Percentiles rank a stretch among this genome's conserved stretches.
Evolutionary conservation across 176 grass and related monocot species (phyloP).

Genomic region (Phoenix roebelenii): DNA sequence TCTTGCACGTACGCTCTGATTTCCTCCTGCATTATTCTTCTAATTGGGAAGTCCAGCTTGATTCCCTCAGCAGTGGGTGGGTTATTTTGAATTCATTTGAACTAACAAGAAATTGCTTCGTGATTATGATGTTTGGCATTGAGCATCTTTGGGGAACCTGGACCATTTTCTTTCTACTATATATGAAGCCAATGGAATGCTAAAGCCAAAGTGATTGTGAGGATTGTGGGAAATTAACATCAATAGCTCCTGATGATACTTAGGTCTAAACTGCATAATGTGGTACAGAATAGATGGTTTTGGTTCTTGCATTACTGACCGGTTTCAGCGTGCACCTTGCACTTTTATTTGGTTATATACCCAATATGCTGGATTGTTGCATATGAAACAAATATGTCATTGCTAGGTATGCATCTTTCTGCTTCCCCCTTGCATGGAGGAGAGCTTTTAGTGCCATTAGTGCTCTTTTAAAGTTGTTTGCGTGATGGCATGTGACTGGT

Average conservation of each 20-base stretch:
- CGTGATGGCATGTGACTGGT: conserved; percentile 30
- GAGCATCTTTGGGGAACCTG: background rate
- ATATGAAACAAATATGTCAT: conserved; percentile 2
- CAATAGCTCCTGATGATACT: conserved; percentile 21
- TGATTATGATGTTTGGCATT: background rate
- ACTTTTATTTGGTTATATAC: background rate
- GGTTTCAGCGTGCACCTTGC: background rate
- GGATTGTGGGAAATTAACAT: conserved; percentile 20
- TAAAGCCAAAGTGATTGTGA: conserved; percentile 15
- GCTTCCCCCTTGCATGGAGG: conserved; percentile 17
- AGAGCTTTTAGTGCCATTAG: conserved; percentile 25
- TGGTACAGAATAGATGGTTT: conserved; percentile 15
- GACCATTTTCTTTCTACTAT: too few species aligned
- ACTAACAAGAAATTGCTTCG: too few species aligned
- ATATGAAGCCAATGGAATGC: background rate
- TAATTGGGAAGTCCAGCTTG: too few species aligned
- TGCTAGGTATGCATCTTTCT: conserved; percentile 15
- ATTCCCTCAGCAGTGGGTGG: too few species aligned
- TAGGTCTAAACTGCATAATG: conserved; percentile 30
- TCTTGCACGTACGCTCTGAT: too few species aligned
- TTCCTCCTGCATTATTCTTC: too few species aligned
- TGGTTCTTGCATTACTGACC: conserved; percentile 8
- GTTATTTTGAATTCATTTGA: too few species aligned
- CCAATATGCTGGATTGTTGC: too few species aligned
- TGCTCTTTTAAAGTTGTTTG: conserved; percentile 27